Conservation (phyloP, 1,284 basidiomycete species). For the Sporisorium graminicola region DNA sequence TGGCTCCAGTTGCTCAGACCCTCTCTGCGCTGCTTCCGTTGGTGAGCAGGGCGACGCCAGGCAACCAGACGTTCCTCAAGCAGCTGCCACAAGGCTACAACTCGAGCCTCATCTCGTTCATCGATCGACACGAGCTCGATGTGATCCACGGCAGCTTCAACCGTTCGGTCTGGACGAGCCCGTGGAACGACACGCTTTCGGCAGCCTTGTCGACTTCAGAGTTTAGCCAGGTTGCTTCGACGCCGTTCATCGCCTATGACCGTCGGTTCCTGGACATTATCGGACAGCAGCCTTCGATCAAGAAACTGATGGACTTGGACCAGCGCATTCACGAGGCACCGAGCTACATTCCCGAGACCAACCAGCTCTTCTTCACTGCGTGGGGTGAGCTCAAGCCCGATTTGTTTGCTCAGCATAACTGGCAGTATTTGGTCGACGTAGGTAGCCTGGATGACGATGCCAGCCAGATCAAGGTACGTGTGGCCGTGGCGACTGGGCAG, state of each 20-base stretch:
- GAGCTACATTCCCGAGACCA: not conserved
- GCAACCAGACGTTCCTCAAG: not conserved
- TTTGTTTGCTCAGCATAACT: not conserved
- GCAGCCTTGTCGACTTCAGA: not conserved
- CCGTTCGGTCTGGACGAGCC: not conserved
- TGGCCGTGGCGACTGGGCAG: too few relatives aligned
- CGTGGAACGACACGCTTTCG: not conserved
- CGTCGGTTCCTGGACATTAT: not conserved
- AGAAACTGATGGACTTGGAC: not conserved
- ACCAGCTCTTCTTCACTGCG: not conserved
- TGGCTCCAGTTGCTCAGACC: not conserved
- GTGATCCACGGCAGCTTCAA: not conserved
- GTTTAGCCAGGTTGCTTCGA: conserved; percentile 1
- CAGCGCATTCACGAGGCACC: not conserved
- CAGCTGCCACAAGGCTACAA: not conserved
- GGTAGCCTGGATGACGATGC: not conserved
- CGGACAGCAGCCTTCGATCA: not conserved
- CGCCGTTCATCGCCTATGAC: not conserved
- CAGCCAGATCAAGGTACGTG: conserved; percentile 4
- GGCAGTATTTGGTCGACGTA: not conserved
- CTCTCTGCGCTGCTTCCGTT: not conserved
- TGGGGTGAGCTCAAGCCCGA: not conserved
- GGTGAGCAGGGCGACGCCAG: not conserved
- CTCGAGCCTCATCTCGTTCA: not conserved
- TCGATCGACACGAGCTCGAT: conserved; percentile 1